Evolutionary conservation across 2,329 filamentous ascomycete genomes (phyloP), one percentile per base, ranked within the genome.

Genomic region (Graphilbum fragrans): DNA sequence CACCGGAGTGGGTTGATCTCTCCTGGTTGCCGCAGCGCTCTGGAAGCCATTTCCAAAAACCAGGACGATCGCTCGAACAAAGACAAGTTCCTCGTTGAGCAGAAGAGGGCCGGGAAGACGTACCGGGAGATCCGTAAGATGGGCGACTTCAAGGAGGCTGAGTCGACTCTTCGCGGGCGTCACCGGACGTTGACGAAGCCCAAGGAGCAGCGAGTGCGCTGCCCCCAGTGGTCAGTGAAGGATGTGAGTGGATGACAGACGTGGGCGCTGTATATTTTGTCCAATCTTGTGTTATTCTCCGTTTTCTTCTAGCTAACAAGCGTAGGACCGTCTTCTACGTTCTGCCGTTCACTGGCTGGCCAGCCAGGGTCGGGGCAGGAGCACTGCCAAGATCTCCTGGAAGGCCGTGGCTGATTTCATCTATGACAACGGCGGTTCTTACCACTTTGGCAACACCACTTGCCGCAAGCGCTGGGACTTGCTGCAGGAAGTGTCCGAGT

Each of bases 141-240:
- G 17, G 73, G 77, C 14, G 59, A 64, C 1, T 80, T 80, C 47
- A 58, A 55, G 1, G 78, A 83, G 50, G 77, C 80, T 2, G 81
- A 85, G 58, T 82, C 80, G 11, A 87, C 83, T 1, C 64, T 88
- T 31, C 70, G 83, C 14, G 83, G 83, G 0, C 70, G 81, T 0
- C 77, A 72, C 49, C 66, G 82, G 5, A 74, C 70, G 3, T 56
- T 86, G 50, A 83, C 74, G 8, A 85, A 84, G 60, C 58, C 61
- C 12, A 74, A 74, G 50, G 64, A 70, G 27, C 66, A 74, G 43
- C 65, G 82, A 6, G 72, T 83, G 3, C 66, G 83, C 8, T 77
- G 74, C 56, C 82, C 82, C 0, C 58, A 69, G 43, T 87, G 82
- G 81, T 65, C 57, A 1, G 60, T 64, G 0, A 58, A 62, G 2